These are phyloP conservation scores for Yamagishiella unicocca DNA, from an alignment of 139 green algal genomes.

Conservation along the genomic window DNA sequence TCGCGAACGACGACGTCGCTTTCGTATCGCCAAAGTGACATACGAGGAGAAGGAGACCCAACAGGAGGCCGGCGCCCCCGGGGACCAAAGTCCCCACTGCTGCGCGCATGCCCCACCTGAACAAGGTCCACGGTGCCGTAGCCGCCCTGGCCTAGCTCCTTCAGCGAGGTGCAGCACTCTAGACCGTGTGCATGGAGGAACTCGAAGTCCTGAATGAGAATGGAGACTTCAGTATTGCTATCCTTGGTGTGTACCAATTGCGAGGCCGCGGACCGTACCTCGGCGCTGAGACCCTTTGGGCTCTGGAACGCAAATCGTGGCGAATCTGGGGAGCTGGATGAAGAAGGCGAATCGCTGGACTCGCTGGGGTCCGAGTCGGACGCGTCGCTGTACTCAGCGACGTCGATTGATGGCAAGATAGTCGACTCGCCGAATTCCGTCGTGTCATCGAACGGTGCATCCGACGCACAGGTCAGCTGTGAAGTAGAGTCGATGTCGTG, in stretches of 20 bases:
- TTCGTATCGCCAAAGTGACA: too few species aligned
- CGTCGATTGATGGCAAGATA: neutral
- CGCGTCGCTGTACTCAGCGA: conserved; percentile 8
- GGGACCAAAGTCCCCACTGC: too few species aligned
- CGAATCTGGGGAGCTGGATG: neutral
- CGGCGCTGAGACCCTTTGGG: neutral
- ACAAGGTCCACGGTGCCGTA: conserved; percentile 39
- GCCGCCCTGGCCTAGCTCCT: conserved; percentile 35
- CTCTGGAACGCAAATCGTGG: neutral
- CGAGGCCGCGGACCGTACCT: too few species aligned
- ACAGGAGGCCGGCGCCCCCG: too few species aligned
- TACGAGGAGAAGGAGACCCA: too few species aligned
- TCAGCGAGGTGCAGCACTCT: conserved; percentile 17
- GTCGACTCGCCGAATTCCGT: conserved; percentile 6
- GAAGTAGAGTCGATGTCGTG: conserved; percentile 11
- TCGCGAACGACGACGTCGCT: too few species aligned
- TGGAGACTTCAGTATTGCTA: too few species aligned
- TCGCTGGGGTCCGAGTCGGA: conserved; percentile 2
- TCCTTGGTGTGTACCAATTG: too few species aligned
- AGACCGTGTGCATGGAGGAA: conserved; percentile 12
- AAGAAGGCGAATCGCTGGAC: neutral
- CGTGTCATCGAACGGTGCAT: conserved; percentile 23
- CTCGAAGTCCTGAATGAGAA: conserved; percentile 30
- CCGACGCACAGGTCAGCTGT: conserved; percentile 4
- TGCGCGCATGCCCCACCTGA: conserved; percentile 16